Conservation (phyloP, 1,284 basidiomycete species). For the Neonothopanus nambi region DNA sequence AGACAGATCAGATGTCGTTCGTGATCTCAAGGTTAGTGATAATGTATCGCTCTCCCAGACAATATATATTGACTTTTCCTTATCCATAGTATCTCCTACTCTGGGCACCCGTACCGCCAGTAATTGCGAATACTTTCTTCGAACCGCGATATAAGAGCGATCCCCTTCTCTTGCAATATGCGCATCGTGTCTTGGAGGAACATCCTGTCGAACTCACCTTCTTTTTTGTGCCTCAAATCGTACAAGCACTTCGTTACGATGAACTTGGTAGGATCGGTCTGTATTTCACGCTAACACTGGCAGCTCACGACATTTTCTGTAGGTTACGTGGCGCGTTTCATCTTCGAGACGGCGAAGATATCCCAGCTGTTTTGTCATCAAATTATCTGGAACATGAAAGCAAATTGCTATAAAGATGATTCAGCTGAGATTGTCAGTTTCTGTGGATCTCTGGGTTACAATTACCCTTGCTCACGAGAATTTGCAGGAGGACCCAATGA, state of each 20-base stretch:
- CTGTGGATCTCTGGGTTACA: not conserved
- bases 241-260: conserved; percentile 92
- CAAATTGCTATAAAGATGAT: conserved; percentile 95
- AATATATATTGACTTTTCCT: conserved; percentile 19
- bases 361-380: conserved; percentile 99
- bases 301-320: not conserved
- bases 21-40: conserved; percentile 70
- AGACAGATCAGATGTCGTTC: conserved; percentile 62
- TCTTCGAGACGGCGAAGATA: conserved; percentile 96
- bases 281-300: not conserved
- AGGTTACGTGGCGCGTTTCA: conserved; percentile 96
- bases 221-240: conserved; percentile 99
- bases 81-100: conserved; percentile 78
- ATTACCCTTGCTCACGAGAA: conserved; percentile 1
- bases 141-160: conserved; percentile 84
- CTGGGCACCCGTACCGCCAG: conserved; percentile 89
- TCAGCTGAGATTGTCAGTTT: conserved; percentile 72
- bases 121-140: conserved; percentile 86
- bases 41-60: not conserved
- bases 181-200: conserved; percentile 92
- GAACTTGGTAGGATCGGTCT: conserved; percentile 66
- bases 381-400: conserved; percentile 99
- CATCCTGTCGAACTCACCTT: conserved; percentile 95
- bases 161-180: conserved; percentile 91
- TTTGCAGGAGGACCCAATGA: conserved; percentile 87